Percentiles rank a stretch among this genome's conserved stretches.
Evolutionary conservation across 2,329 filamentous ascomycete genomes (phyloP).

Genomic region (Microdochium bolleyi): DNA sequence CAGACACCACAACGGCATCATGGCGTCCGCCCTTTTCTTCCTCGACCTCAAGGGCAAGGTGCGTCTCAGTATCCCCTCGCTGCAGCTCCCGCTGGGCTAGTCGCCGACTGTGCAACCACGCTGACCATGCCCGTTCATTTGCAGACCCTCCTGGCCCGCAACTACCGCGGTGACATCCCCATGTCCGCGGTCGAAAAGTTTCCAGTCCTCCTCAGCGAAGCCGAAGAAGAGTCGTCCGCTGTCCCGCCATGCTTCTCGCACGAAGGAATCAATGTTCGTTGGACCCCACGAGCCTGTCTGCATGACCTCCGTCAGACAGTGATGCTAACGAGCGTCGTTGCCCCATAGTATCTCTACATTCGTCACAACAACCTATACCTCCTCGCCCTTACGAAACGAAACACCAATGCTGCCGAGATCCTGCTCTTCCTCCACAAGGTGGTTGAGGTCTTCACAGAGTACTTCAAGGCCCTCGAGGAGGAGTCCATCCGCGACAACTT

Average conservation of each 20-base stretch:
- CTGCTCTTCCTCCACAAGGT: slow-evolving; percentile 96
- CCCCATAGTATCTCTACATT: slow-evolving; percentile 85
- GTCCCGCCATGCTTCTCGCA: slow-evolving; percentile 97
- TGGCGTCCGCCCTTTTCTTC: slow-evolving; percentile 98
- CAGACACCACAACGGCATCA: slow-evolving; percentile 35
- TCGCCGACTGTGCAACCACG: not conserved
- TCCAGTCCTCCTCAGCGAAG: slow-evolving; percentile 88
- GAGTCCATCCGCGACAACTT: slow-evolving; percentile 99
- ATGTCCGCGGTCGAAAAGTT: slow-evolving; percentile 99
- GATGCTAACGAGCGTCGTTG: slow-evolving; percentile 2
- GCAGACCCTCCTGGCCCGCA: slow-evolving; percentile 93
- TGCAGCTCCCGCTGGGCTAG: slow-evolving; percentile 3
- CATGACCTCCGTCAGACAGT: not conserved
- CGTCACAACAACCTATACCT: slow-evolving; percentile 98
- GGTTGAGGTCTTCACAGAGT: slow-evolving; percentile 98
- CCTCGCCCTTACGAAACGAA: slow-evolving; percentile 94
- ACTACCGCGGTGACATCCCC: slow-evolving; percentile 96
- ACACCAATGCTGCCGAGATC: slow-evolving; percentile 98
- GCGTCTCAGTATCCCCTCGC: slow-evolving; percentile 14
- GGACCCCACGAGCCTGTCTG: not conserved
- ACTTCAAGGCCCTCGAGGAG: slow-evolving; percentile 98
- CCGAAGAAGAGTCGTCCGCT: slow-evolving; percentile 97
- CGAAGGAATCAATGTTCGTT: slow-evolving; percentile 88
- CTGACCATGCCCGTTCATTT: slow-evolving; percentile 6
- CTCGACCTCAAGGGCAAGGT: slow-evolving; percentile 99